Conservation (phyloP, 1,139 yeast species). For the Taphrina flavorubra region DNA sequence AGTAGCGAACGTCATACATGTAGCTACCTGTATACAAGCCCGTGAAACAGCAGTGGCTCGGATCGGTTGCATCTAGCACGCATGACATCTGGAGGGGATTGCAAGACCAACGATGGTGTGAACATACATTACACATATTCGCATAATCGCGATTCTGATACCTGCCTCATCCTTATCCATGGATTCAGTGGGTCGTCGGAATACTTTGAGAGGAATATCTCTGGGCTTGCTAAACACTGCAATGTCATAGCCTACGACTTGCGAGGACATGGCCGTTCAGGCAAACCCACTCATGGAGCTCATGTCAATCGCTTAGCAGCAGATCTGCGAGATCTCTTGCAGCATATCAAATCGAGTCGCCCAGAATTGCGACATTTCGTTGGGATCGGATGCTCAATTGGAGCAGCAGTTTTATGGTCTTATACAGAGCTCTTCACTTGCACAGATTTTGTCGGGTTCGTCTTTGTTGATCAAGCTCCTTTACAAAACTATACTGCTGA, state of each 20-base stretch:
- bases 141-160: conserved; percentile 7
- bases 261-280: conserved; percentile 39
- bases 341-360: not conserved
- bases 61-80: not conserved
- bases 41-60: too few relatives aligned
- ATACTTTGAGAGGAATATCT: conserved; percentile 20
- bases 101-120: conserved; percentile 26
- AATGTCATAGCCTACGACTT: conserved; percentile 30
- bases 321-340: conserved; percentile 26
- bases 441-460: conserved; percentile 20
- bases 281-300: conserved; percentile 18
- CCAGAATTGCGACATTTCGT: conserved; percentile 6
- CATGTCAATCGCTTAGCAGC: conserved; percentile 31
- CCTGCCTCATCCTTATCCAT: conserved; percentile 28
- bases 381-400: conserved; percentile 38
- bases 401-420: conserved; percentile 38
- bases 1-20: too few relatives aligned
- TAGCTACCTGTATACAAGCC: too few relatives aligned
- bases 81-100: conserved; percentile 12
- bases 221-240: conserved; percentile 2
- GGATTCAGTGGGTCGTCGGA: conserved; percentile 39
- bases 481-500: conserved; percentile 34
- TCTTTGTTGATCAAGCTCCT: conserved; percentile 39
- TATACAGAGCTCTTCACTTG: conserved; percentile 30
- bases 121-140: conserved; percentile 2